Conservation (phyloP, 2,329 filamentous ascomycete genomes). For the Colletotrichum tofieldiae region DNA sequence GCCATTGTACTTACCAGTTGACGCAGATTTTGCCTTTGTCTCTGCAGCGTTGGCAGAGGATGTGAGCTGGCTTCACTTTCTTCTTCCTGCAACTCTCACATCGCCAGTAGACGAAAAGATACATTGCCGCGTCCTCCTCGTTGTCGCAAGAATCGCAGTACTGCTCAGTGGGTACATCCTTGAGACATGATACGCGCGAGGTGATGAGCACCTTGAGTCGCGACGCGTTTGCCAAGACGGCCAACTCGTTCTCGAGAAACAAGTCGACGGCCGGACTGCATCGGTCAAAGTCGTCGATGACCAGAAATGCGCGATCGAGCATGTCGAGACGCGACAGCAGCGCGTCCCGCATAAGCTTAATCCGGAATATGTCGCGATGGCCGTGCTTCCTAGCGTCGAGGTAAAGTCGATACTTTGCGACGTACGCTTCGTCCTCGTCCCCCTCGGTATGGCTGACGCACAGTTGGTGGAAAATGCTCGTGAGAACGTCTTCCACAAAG, state of each 20-base stretch:
- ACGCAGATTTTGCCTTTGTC: neutral
- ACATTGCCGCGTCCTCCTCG: neutral
- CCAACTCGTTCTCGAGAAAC: constrained; percentile 24
- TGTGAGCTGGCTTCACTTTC: constrained; percentile 1
- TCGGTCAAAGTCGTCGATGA: constrained; percentile 12
- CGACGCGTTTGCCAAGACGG: neutral
- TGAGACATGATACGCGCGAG: constrained; percentile 17
- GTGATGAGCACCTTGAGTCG: constrained; percentile 23
- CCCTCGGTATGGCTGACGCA: neutral
- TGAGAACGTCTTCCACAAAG: constrained; percentile 12
- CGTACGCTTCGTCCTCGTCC: constrained; percentile 18
- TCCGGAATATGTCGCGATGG: constrained; percentile 35
- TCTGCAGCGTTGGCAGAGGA: constrained; percentile 20
- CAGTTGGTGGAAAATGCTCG: constrained; percentile 18
- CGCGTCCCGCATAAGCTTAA: constrained; percentile 17
- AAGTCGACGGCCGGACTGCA: constrained; percentile 11
- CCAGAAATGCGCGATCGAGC: constrained; percentile 14
- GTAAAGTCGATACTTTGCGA: constrained; percentile 16
- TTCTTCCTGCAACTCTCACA: constrained; percentile 8
- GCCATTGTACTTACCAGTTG: constrained; percentile 6
- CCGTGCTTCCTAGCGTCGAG: constrained; percentile 30
- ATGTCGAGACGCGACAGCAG: constrained; percentile 13
- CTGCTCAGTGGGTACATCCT: neutral
- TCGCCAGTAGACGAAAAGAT: neutral
- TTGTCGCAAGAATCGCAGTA: constrained; percentile 18